Evolutionary conservation across 176 grass and related monocot species (phyloP), one percentile per base, ranked within the genome.

Genomic region (Saccharum officinarum): DNA sequence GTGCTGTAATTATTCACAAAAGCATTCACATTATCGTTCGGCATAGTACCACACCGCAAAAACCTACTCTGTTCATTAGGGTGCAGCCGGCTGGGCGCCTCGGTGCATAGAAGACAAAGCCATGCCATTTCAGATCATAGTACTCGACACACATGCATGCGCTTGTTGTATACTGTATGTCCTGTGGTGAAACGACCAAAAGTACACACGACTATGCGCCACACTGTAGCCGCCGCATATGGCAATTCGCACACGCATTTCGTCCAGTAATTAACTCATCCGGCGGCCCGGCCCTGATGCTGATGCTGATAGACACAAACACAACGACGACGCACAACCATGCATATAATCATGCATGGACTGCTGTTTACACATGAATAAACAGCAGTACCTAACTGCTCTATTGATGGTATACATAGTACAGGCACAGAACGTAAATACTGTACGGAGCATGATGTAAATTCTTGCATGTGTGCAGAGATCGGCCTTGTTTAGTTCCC

Each of bases 121-220:
- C 79, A 69, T 69, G 46, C 45, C 65, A 70, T 55, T 81, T 81
- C 79, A 81, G 65, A 81, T 81, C 46, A 70, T 69, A 17, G 79
- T 81, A 69, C 79, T 81, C 52, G 64, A 11, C 36, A 81, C 47
- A 16, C 49, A 52, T 52, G 49, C 77, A 65, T 44, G 60, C 46
- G 46, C 80, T 39, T 28, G 66, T 39, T 28, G 66, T 69, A 7
- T 16, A n/a, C n/a, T n/a, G n/a, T n/a, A 49, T 81, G 47, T 40
- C 46, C 33, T 70, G 47, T 69, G 66, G 79, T 70, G 46, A 71
- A 82, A 82, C 67, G 80, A 82, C 80, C 80, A 71, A 41, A 82
- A 82, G 80, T 82, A 82, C 80, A 38, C 46, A 82, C 66, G 17
- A 82, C 80, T 82, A 71, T 82, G 68, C 80, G 13, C 52, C 14